Base-by-base conservation (phyloP, 805 yeast genomes). In the Pichia sporocuriosa region DNA sequence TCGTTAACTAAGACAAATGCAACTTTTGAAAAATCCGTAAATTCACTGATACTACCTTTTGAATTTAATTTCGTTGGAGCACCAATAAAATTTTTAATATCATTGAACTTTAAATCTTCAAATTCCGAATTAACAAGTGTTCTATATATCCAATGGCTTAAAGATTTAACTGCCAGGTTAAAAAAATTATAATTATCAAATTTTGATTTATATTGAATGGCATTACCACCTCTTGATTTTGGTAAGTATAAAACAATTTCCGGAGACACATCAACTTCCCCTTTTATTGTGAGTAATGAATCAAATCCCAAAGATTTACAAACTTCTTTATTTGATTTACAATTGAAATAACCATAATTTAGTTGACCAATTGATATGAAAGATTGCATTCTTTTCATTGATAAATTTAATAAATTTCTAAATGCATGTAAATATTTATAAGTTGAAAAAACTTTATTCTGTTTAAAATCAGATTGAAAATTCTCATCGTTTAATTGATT, bases 1-100 rank as follows among this genome's bases (percentile, higher is more conserved):
- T 78, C 80, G 53, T 69, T 75, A 35, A 67, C 62, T 48, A 72
- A 79, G 4, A 81, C 69, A 47, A 81, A 73, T 0, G 78, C 67
- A 3, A 79, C 62, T 29, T 68, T 57, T 53, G 80, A 62, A 23
- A 59, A 62, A 22, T 44, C 46, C 10, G 53, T 53, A 10, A 68
- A 57, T 30, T 56, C 63, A 19, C 53, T 30, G 15, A 56, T 37
- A 12, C 44, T 32, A 15, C 56, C 54, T n/a, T 35, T 38, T 1
- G 15, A 4, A 17, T 36, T 24, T 13, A 48, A 20, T 2, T 21
- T 33, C 6, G 35, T 30, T 15, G 34, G 23, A 4, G 42, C 26
- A 13, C 28, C 40, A 10, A 48, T 13, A 11, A 45, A 41, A 10
- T 33, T 27, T 13, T 29, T 32, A 17, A 48, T 45, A n/a, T 40